Evolutionary conservation across 805 yeast genomes (phyloP).

Genomic region (Ogataea methanolica): DNA sequence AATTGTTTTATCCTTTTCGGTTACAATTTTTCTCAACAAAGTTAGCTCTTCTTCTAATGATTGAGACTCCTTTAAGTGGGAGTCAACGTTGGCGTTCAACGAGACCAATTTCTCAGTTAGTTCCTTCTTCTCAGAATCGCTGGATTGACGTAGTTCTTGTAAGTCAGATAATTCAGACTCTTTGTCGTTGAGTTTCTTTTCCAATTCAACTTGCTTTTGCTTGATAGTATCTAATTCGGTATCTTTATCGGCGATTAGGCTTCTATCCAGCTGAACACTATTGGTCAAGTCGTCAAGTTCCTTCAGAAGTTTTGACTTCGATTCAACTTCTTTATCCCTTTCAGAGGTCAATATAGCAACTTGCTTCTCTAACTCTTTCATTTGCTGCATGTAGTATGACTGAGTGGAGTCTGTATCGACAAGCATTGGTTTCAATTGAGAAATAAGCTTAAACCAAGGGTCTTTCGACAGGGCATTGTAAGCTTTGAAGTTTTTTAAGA

Average conservation of each 20-base stretch:
- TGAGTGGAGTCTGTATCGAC: constrained; percentile 35
- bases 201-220: constrained; percentile 7
- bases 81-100: constrained; percentile 14
- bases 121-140: constrained; percentile 12
- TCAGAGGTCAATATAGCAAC: constrained; percentile 43
- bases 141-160: constrained; percentile 6
- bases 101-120: constrained; percentile 16
- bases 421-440: constrained; percentile 65
- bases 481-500: constrained; percentile 56
- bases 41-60: constrained; percentile 27
- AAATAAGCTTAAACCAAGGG: constrained; percentile 77
- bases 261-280: constrained; percentile 26
- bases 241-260: constrained; percentile 23
- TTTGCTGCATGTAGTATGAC: constrained; percentile 50
- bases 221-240: constrained; percentile 19
- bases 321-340: constrained; percentile 26
- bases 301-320: constrained; percentile 37
- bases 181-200: constrained; percentile 9
- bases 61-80: constrained; percentile 6
- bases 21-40: constrained; percentile 23
- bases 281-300: constrained; percentile 34
- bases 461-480: constrained; percentile 46
- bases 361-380: constrained; percentile 53
- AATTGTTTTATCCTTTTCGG: constrained; percentile 33
- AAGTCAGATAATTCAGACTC: constrained; percentile 4